Percentiles rank a stretch among this genome's conserved stretches.
phyloP scores from a whole-genome alignment of 139 green algal genomes.

The Chlamydomonas sp. region DNA sequence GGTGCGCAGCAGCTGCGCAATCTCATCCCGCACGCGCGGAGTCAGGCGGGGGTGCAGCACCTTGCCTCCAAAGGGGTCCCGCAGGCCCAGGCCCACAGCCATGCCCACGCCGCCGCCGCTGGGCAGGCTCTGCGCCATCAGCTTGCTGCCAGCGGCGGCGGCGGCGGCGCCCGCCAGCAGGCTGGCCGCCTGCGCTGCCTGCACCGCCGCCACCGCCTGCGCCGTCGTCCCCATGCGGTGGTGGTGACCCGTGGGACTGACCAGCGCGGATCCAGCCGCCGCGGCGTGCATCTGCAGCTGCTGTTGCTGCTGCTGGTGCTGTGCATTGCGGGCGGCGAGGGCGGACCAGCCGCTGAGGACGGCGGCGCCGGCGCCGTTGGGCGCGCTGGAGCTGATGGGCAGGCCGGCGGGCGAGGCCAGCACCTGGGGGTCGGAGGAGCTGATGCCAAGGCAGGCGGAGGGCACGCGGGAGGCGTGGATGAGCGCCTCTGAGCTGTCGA shows the following conservation, averaged over 20 bases:
- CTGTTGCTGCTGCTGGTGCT: not conserved
- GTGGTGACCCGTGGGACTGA: no score
- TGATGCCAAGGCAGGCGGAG: not conserved
- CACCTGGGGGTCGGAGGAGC: no score
- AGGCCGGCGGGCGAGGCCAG: no score
- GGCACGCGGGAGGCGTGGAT: not conserved
- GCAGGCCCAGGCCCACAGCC: not conserved
- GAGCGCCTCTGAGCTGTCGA: constrained; percentile 20
- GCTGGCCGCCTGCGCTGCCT: not conserved
- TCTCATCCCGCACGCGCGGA: constrained; percentile 40
- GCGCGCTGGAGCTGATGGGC: not conserved
- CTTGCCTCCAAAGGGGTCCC: constrained; percentile 19
- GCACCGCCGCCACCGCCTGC: not conserved
- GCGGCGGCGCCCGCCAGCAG: not conserved
- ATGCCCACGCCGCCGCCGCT: not conserved
- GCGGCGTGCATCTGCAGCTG: not conserved
- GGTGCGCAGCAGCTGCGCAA: constrained; percentile 30
- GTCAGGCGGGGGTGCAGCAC: constrained; percentile 16
- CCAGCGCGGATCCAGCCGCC: no score
- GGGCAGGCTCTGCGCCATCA: not conserved
- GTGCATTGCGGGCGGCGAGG: constrained; percentile 10
- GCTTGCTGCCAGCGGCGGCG: not conserved
- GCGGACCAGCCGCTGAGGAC: constrained; percentile 7
- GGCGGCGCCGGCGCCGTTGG: not conserved
- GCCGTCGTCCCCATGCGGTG: no score